Evolutionary conservation across 257 asterid species (phyloP), one percentile per base, ranked within the genome.

Genomic region (Primulina tabacum): DNA sequence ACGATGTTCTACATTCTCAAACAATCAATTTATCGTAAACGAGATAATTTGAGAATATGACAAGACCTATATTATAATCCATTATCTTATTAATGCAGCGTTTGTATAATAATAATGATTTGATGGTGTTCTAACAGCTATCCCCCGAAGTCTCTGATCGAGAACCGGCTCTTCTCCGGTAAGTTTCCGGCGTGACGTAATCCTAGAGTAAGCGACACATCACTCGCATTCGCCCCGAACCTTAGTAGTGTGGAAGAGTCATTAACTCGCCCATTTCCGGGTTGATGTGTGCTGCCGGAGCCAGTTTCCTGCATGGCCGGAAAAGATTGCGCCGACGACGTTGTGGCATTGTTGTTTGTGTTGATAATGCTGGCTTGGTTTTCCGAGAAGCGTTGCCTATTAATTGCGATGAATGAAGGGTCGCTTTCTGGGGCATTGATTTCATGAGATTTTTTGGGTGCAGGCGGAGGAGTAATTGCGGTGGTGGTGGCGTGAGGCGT

Each of bases 151-250:
- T 73, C 81, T 71, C 82, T 76, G 63, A 79, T 78, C 30, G 80
- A 77, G 75, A 82, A 84, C 38, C 73, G 75, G 60, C 70, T 84
- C 56, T 79, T 82, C 60, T 82, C 85, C 47, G 89, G 85, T 58
- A 82, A 21, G 74, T 84, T 84, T 29, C 85, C 89, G 70, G 81
- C 82, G 40, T 84, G 89, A 60, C 81, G 87, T 61, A 84, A 66
- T 78, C 89, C 89, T 74, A 84, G 72, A 9, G 89, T 84, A 17
- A 84, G 85, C 34, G 89, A 84, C 34, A 84, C 85, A 7, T 84
- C 89, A 16, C 89, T 87, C 10, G 84, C 34, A 4, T 35, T 69
- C n/a, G 87, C 60, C 67, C 89, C 89, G 28, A 82, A 82, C 76
- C 87, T 77, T 47, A 84, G 73, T 2, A 84, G 62, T 16, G 85